phyloP scores from a whole-genome alignment of 805 yeast genomes.

The Cyberlindnera xylosilytica region DNA sequence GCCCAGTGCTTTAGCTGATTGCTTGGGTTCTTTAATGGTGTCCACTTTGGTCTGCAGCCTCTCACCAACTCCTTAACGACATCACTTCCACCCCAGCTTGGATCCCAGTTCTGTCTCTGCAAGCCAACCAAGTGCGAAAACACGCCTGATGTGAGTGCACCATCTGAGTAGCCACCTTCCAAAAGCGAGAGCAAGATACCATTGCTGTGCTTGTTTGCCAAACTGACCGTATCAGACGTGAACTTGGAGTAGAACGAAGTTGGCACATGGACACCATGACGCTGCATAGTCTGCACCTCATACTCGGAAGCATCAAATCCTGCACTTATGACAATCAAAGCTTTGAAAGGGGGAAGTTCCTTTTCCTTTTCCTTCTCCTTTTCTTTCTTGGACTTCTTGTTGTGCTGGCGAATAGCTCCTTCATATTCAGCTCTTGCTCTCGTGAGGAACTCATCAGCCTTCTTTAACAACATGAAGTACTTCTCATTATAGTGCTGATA shows the following conservation, averaged over 20 bases:
- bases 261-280: conserved; percentile 80
- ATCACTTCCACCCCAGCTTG: conserved; percentile 59
- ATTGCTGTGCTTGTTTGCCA: conserved; percentile 59
- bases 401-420: not conserved
- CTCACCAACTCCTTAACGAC: conserved; percentile 62
- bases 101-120: conserved; percentile 54
- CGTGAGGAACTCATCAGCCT: conserved; percentile 64
- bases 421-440: conserved; percentile 45
- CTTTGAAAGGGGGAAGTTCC: conserved; percentile 38
- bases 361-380: conserved; percentile 4
- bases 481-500: conserved; percentile 54
- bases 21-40: conserved; percentile 50
- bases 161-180: conserved; percentile 87
- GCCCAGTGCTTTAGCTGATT: conserved; percentile 58
- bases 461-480: conserved; percentile 57
- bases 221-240: conserved; percentile 65
- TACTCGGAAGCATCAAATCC: conserved; percentile 87
- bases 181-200: conserved; percentile 66
- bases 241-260: conserved; percentile 72
- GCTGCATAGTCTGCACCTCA: conserved; percentile 80
- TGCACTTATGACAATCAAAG: conserved; percentile 71
- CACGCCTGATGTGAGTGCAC: conserved; percentile 75
- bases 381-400: conserved; percentile 4
- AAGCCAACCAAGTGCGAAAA: conserved; percentile 76
- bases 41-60: conserved; percentile 70